Conservation (phyloP, 176 grass and related monocot species). For the Triticum aestivum region IWGSC_CS_RefSeq_v2.1 NC_057800.1:396624589-396625088, state of each 20-base stretch:
- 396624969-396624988: background rate
- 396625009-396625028: background rate
- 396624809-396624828: slow-evolving; percentile 96
- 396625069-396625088: background rate
- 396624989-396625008: background rate
- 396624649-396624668: background rate
- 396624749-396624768: background rate
- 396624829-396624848: slow-evolving; percentile 85
- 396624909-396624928: slow-evolving; percentile 91
- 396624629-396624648: slow-evolving; percentile 20
- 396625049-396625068: background rate
- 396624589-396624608: background rate
- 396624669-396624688: background rate
- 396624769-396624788: background rate
- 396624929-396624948: slow-evolving; percentile 22
- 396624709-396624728: background rate
- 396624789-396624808: slow-evolving; percentile 32
- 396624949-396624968: background rate
- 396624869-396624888: slow-evolving; percentile 86
- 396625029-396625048: background rate
- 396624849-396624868: slow-evolving; percentile 92
- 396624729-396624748: background rate
- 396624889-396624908: slow-evolving; percentile 77
- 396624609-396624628: background rate
- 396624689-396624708: background rate